A percentile compares a stretch with the other conserved stretches of the same genome.
Conservation (phyloP, 176 grass and related monocot species). For the Otatea glauca region DNA sequence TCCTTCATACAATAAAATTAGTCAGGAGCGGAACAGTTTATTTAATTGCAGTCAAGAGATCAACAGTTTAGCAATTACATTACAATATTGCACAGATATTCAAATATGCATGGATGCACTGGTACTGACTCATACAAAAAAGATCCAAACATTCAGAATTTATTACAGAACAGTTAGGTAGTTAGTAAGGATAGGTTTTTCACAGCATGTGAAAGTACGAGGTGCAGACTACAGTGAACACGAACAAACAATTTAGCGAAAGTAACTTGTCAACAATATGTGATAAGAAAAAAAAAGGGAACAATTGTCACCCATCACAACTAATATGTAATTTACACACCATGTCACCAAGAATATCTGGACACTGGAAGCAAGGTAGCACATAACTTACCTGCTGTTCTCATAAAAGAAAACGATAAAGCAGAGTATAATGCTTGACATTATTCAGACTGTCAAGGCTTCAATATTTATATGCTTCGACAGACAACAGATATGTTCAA, state of each 20-base stretch:
- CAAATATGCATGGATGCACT: conserved; percentile 2
- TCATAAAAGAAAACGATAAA: neutral
- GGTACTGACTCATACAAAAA: conserved; percentile 3
- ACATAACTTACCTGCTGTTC: neutral
- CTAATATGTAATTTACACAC: neutral
- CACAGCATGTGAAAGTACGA: neutral
- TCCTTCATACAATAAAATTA: conserved; percentile 58
- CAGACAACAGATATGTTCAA: neutral
- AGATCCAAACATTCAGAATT: neutral
- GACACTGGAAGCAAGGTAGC: neutral
- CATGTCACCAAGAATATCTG: neutral
- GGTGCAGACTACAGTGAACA: neutral
- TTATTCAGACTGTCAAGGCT: conserved; percentile 2
- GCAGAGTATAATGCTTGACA: neutral
- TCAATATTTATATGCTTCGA: neutral
- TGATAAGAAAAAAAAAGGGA: neutral
- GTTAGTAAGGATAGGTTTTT: neutral
- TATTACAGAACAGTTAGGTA: neutral
- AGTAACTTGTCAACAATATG: neutral
- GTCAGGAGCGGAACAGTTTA: conserved; percentile 39
- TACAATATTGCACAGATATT: conserved; percentile 10
- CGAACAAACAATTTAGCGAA: neutral
- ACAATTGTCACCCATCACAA: neutral
- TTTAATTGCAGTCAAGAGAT: conserved; percentile 15
- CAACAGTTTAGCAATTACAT: conserved; percentile 6